Evolutionary conservation across 2,329 filamentous ascomycete genomes (phyloP).

Genomic region (Penicillium aurantiogriseum): DNA sequence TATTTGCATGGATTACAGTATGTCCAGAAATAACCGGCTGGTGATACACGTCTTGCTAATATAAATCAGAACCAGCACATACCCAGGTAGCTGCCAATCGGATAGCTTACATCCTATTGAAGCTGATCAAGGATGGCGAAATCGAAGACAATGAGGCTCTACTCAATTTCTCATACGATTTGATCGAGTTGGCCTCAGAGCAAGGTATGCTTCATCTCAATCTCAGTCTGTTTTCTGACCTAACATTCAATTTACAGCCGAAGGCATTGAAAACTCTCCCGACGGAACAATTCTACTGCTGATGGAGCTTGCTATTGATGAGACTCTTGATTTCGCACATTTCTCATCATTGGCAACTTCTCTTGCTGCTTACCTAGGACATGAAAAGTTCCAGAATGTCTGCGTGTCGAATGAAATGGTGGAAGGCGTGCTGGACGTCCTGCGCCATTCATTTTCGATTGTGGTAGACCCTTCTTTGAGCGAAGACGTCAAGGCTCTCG

Average conservation of each 20-base stretch:
- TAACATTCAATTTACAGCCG: slow-evolving; percentile 24
- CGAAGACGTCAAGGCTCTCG: slow-evolving; percentile 37
- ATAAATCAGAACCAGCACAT: slow-evolving; percentile 39
- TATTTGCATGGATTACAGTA: slow-evolving; percentile 47
- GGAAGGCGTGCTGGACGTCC: slow-evolving; percentile 32
- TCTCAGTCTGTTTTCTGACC: neutral
- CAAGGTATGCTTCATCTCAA: slow-evolving; percentile 33
- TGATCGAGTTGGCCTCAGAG: slow-evolving; percentile 41
- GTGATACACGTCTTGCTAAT: slow-evolving; percentile 18
- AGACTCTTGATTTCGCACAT: slow-evolving; percentile 28
- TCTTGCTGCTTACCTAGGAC: slow-evolving; percentile 37
- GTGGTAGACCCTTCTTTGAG: slow-evolving; percentile 25
- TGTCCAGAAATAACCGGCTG: neutral
- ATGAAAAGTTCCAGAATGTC: slow-evolving; percentile 39
- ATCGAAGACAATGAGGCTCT: slow-evolving; percentile 35
- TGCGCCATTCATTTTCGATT: slow-evolving; percentile 33
- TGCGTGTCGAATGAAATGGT: slow-evolving; percentile 37
- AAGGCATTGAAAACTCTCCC: slow-evolving; percentile 36
- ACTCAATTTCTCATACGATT: slow-evolving; percentile 40
- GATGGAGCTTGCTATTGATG: slow-evolving; percentile 32
- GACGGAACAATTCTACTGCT: slow-evolving; percentile 37
- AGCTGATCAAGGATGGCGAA: slow-evolving; percentile 33
- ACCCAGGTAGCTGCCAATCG: slow-evolving; percentile 38
- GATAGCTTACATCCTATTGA: slow-evolving; percentile 39
- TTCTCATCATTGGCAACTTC: slow-evolving; percentile 35